Evolutionary conservation across 768 basidiomycete genomes (phyloP), one percentile per base, ranked within the genome.

Genomic region (Lentinula detonsa): DNA sequence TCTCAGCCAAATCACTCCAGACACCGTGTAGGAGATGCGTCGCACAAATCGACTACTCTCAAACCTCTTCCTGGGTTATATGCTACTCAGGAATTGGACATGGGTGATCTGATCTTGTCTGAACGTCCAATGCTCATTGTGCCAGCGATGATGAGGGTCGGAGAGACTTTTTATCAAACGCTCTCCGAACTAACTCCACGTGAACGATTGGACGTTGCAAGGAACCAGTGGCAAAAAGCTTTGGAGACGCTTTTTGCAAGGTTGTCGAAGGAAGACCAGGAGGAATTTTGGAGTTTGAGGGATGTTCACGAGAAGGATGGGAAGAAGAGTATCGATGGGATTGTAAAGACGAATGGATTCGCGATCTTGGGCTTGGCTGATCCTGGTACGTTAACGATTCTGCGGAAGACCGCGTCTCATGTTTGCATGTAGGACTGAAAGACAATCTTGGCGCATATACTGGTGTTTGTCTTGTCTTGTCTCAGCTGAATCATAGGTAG

Each of bases 401-500:
- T 39, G 39, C 54, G 8, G 40, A 52, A 49, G 18, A n/a, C 8
- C 31, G 5, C 49, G 8, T 28, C 8, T 40, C 3, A 9, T 48
- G 46, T n/a, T 34, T 13, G 9, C 5, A n/a, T 21, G 33, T 34
- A 40, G 40, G 42, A 21, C 5, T 48, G 23, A 34, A 51, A 31
- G 49, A 16, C 35, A 13, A 21, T 37, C 9, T 10, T 18, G 57
- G 65, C 5, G 60, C 60, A 51, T 73, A 74, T 60, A 62, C 62
- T 15, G 72, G 66, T 10, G 66, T 71, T 3, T 73, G 68, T 61
- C 69, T 68, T 11, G 60, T 65, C 6, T 66, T 73, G 52, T 73
- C 74, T n/a, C 72, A 75, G 21, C 65, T 75, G 46, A 78, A 76
- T 49, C 75, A 76, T 57, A 75, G 76, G 76, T 73, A 23, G 21